Evolutionary conservation across 2,329 filamentous ascomycete species (phyloP).

Genomic region (Alternaria solani): DNA sequence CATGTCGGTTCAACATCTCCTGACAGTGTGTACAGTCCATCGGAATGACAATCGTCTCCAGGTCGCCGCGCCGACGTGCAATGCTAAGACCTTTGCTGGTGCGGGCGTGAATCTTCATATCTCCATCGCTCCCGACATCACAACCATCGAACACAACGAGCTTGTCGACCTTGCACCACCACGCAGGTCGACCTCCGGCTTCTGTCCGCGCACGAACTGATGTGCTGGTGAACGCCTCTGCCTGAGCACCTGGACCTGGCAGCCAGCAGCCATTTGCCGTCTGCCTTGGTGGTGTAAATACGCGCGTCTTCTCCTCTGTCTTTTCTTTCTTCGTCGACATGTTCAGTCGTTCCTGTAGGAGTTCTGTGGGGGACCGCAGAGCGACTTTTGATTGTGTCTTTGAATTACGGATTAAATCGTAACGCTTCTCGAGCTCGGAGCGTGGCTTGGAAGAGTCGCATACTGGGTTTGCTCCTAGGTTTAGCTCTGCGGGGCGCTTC

Average conservation of each 20-base stretch:
- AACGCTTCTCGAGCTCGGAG: constrained; percentile 44
- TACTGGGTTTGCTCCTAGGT: constrained; percentile 27
- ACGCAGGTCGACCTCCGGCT: constrained; percentile 31
- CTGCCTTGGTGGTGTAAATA: constrained; percentile 38
- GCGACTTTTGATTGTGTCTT: constrained; percentile 39
- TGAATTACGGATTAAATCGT: constrained; percentile 44
- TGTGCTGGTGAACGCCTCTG: constrained; percentile 35
- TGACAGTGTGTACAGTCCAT: constrained; percentile 44
- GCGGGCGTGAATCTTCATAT: constrained; percentile 30
- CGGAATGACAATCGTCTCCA: constrained; percentile 43
- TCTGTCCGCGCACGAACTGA: constrained; percentile 41
- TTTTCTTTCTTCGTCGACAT: constrained; percentile 29
- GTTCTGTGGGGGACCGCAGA: constrained; percentile 43
- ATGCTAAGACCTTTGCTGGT: constrained; percentile 44
- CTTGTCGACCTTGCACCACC: constrained; percentile 49
- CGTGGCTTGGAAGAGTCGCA: constrained; percentile 27
- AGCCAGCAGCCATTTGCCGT: constrained; percentile 42
- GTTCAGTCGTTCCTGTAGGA: constrained; percentile 41
- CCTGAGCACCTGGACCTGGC: constrained; percentile 33
- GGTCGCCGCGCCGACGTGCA: constrained; percentile 38
- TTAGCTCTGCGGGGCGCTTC: constrained; percentile 41
- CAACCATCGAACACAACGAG: constrained; percentile 46
- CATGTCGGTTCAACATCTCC: constrained; percentile 43
- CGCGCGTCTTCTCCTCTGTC: constrained; percentile 30
- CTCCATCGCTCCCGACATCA: constrained; percentile 18